Base-by-base conservation (phyloP, 495 filamentous ascomycete genomes). In the Lepraria neglecta region DNA sequence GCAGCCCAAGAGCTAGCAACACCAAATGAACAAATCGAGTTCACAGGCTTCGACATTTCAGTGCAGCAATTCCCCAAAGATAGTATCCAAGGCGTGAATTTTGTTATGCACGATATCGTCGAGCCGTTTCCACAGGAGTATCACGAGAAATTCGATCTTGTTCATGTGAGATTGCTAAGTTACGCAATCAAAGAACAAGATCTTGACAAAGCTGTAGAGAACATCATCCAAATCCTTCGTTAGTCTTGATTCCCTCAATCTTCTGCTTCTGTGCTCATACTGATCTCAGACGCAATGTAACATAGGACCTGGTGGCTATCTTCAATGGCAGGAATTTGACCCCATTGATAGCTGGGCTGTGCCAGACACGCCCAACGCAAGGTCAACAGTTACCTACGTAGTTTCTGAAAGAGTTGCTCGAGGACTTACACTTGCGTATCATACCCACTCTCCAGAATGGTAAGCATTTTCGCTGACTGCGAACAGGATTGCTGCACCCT, bases 31-130 rank as follows among this genome's bases (percentile, higher is more conserved):
- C 21, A 58, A n/a, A 53, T 55, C 33, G 59, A 70, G n/a, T 64
- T 70, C 3, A 69, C 73, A 38, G 75, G 74, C 53, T 77, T 75
- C 48, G 74, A 75, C 45, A 71, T 76, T 43, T 76, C 75, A 9
- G 15, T 62, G 0, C 64, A 63, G 2, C 73, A 74, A 51, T 75
- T 69, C 56, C 73, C 70, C 21, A 31, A 42, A 24, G 35, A 45
- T 12, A 68, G 72, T 28, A 38, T 58, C 17, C 50, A 68, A 14
- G n/a, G 46, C 7, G 46, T 67, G 28, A 14, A 61, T 3, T 60
- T 70, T 42, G 64, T 63, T 4, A 65, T 74, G 4, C 75, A 77
- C 3, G 68, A 76, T 35, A 62, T 67, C 12, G 61, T 70, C 1
- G 45, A 71, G 4, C 69, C 69, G 5, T 77, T 72, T 51, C 61